Evolutionary conservation across 2,329 filamentous ascomycete genomes (phyloP), one percentile per base, ranked within the genome.

Genomic region (Emmonsia crescens): DNA sequence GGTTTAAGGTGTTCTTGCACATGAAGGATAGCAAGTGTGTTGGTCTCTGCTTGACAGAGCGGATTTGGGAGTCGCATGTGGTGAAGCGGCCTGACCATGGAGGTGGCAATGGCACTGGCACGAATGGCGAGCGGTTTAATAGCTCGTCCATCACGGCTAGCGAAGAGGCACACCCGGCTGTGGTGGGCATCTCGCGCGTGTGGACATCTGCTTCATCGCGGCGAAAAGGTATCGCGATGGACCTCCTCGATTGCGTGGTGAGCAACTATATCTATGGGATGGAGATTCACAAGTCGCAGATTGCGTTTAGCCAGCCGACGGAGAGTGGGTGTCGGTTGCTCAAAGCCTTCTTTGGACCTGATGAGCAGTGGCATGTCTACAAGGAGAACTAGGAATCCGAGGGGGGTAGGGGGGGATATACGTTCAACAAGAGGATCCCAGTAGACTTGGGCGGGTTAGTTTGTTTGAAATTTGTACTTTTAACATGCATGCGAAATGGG

Each of bases 231-330:
- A 79, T 86, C 59, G 85, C 84, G 3, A 79, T 78, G 59, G 77
- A 78, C 60, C 72, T 88, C 54, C 71, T 87, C 21, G 82, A 87
- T 63, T 79, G 77, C 61, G 81, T 82, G 29, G 75, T 80, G 60
- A 76, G 74, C 62, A 78, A 81, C 67, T 85, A 85, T 67, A 76
- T 83, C 60, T 81, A 82, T 63, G 80, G 80, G 2, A 75, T 83
- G 71, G 77, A 78, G 46, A 76, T 85, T 56, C 75, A 78, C 21
- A 85, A 83, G 69, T 75, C 77, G 12, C 71, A 79, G 68, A 76
- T 87, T 46, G 85, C 85, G 2, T 87, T 88, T 73, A 86, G 83
- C 66, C 83, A 86, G 67, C 84, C 85, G n/a, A 88, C 85, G 0
- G 81, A 82, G 66, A 82, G 80, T 67, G 85, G 85, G 44, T 80